Conservation (phyloP, 2,329 filamentous ascomycete genomes). For the Aspergillus clavatus region DNA sequence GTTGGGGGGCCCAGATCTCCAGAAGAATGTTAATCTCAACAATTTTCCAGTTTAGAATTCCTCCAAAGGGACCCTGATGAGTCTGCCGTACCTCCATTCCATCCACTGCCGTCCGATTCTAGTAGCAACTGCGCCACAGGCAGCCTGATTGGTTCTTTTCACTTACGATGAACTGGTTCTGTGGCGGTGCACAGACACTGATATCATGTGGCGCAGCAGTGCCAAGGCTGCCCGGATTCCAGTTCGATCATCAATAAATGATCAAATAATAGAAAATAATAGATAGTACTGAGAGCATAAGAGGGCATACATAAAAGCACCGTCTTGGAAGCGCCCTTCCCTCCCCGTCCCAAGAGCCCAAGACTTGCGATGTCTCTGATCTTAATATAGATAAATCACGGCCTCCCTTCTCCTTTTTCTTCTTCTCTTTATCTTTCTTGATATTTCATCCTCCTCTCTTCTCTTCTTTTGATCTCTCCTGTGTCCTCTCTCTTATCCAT, state of each 20-base stretch:
- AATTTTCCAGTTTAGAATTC: neutral
- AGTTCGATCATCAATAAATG: too few species aligned
- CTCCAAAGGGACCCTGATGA: too few species aligned
- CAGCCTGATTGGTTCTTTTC: neutral
- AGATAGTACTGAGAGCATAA: too few species aligned
- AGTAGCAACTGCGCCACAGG: slow-evolving; percentile 7
- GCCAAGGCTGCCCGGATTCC: slow-evolving; percentile 3
- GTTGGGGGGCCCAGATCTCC: too few species aligned
- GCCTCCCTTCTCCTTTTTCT: slow-evolving; percentile 13
- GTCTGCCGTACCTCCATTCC: too few species aligned
- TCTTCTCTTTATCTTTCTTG: slow-evolving; percentile 3
- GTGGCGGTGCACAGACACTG: slow-evolving; percentile 21
- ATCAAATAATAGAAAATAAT: too few species aligned
- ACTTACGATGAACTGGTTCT: neutral
- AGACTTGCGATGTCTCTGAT: slow-evolving; percentile 11
- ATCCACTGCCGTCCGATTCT: too few species aligned
- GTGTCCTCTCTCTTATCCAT: neutral
- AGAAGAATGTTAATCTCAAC: neutral
- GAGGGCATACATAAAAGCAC: too few species aligned
- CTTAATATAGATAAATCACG: slow-evolving; percentile 23
- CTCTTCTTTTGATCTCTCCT: neutral
- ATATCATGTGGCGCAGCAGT: slow-evolving; percentile 23
- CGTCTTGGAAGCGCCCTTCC: too few species aligned
- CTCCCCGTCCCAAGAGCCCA: slow-evolving; percentile 3
- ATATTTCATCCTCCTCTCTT: neutral